Evolutionary conservation across 2,329 filamentous ascomycete species (phyloP), one percentile per base, ranked within the genome.

Genomic region (Microdochium bolleyi): DNA sequence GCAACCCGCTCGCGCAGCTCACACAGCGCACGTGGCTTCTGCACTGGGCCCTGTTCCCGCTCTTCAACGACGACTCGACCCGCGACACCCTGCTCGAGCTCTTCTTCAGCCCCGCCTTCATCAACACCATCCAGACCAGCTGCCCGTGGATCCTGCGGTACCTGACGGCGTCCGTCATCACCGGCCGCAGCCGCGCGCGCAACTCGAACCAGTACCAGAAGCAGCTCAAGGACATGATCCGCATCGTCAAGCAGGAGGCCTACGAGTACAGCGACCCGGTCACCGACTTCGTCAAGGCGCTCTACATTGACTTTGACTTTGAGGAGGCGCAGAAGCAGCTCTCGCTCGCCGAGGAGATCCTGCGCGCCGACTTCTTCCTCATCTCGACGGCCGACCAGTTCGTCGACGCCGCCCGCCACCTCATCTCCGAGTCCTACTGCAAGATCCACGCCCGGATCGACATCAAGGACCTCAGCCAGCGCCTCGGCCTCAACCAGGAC

Each of bases 361-460:
- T 96, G 63, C 88, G 89, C 63, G 83, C 84, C 64, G 94, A 99
- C 73, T 97, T 99, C 80, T 99, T 99, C 87, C 82, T 99, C 54
- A 83, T 88, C 53, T 86, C 84, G 21, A 83, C 88, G 3, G 85
- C 89, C 32, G 92, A 97, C 63, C 79, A 84, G 44, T 99, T 99
- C 67, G 89, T 99, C 58, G 92, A 97, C 67, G 87, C 90, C 49
- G 94, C 94, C 38, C 83, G 94, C 66, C 94, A 99, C 78, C 79
- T 99, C 56, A 97, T 99, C 70, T 97, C 92, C 52, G 94, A 99
- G 79, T 91, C 85, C 71, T 99, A 99, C 82, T 99, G 94, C 89
- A 97, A 97, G 83, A 99, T 99, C 70, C 95, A 97, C 73, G 91
- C 95, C 69, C 83, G 92, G 63, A 99, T 99, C 69, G 92, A 97